phyloP scores from a whole-genome alignment of 2,329 filamentous ascomycete species.

The Pyricularia pennisetigena region DNA sequence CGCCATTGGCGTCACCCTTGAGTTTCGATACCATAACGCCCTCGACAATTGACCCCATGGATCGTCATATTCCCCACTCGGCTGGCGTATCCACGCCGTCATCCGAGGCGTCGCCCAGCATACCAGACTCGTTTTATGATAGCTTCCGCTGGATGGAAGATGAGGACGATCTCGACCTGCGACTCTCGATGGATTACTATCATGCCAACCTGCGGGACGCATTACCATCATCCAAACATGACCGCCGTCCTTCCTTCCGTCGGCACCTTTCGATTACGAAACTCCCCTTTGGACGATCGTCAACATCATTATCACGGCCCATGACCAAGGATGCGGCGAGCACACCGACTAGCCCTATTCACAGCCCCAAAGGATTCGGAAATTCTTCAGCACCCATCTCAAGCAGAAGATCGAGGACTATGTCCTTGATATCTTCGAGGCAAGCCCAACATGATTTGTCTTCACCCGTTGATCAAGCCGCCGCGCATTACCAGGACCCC shows the following conservation, averaged over 20 bases:
- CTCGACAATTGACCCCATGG: not conserved
- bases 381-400: slow-evolving; percentile 6
- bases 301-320: slow-evolving; percentile 37
- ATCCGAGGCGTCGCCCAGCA: not conserved
- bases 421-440: slow-evolving; percentile 42
- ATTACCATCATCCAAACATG: slow-evolving; percentile 31
- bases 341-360: slow-evolving; percentile 17
- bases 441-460: slow-evolving; percentile 33
- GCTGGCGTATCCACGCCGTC: not conserved
- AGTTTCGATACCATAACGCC: slow-evolving; percentile 8
- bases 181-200: slow-evolving; percentile 60
- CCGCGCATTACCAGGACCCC: slow-evolving; percentile 82
- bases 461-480: slow-evolving; percentile 55
- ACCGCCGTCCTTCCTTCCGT: slow-evolving; percentile 51
- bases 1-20: slow-evolving; percentile 8
- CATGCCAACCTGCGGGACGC: slow-evolving; percentile 51
- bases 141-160: slow-evolving; percentile 68
- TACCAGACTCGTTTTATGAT: slow-evolving; percentile 46
- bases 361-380: slow-evolving; percentile 10
- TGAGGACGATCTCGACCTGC: slow-evolving; percentile 58
- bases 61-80: not conserved
- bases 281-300: slow-evolving; percentile 49
- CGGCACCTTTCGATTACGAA: slow-evolving; percentile 64
- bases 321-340: slow-evolving; percentile 28
- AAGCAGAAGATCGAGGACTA: slow-evolving; percentile 40